phyloP scores from a whole-genome alignment of 768 basidiomycete genomes.

The Tulasnella calospora region DNA sequence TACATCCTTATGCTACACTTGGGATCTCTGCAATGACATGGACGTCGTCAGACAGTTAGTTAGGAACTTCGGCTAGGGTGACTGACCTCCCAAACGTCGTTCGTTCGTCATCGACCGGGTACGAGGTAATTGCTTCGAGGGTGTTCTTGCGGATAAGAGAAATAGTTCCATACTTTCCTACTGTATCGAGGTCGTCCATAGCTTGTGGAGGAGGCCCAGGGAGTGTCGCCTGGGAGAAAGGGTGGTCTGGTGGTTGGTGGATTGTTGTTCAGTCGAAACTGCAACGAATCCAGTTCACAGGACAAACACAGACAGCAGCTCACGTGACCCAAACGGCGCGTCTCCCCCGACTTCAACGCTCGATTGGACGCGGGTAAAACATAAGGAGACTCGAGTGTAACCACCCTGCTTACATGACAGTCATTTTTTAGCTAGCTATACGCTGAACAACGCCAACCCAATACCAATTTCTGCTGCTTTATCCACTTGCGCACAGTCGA shows the following conservation, averaged over 20 bases:
- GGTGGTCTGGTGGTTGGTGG: neutral
- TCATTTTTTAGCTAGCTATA: no score
- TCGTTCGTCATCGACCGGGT: conserved; percentile 63
- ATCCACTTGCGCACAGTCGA: no score
- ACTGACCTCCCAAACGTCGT: conserved; percentile 55
- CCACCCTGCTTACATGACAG: no score
- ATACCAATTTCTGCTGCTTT: no score
- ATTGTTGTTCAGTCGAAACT: neutral
- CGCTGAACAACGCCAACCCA: no score
- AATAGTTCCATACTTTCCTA: conserved; percentile 64
- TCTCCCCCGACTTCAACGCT: neutral
- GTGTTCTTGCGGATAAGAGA: conserved; percentile 51
- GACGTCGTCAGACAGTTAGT: neutral
- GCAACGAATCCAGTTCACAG: neutral
- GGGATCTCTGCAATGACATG: conserved; percentile 41
- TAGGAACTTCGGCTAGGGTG: neutral
- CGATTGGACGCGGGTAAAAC: no score
- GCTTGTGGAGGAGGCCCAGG: no score
- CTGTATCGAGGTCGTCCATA: conserved; percentile 33
- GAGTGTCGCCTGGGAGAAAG: neutral
- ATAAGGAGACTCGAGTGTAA: no score
- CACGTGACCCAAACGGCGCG: neutral
- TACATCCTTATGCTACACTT: conserved; percentile 64
- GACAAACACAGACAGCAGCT: neutral
- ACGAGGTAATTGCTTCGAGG: conserved; percentile 52